Conservation (phyloP, 345 rosid species). For the Isatis tinctoria region DNA sequence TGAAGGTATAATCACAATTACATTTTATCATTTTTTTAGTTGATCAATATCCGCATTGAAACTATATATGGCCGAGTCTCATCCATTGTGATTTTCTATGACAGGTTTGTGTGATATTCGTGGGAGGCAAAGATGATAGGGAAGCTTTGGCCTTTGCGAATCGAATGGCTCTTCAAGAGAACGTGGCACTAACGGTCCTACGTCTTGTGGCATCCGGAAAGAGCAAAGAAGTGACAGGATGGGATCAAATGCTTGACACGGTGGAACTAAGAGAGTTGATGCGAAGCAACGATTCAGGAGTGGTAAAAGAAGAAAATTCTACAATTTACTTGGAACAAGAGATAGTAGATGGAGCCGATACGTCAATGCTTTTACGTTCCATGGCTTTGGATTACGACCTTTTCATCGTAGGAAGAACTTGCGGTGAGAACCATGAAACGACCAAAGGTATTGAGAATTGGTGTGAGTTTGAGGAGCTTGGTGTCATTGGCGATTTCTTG, state of each 20-base stretch:
- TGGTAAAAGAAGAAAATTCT: background rate
- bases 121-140: conserved; percentile 57
- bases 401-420: conserved; percentile 46
- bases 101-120: conserved; percentile 33
- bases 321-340: conserved; percentile 29
- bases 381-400: conserved; percentile 41
- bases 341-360: conserved; percentile 40
- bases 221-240: conserved; percentile 1
- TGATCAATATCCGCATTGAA: background rate
- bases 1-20: conserved; percentile 10
- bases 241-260: conserved; percentile 38
- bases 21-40: background rate
- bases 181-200: conserved; percentile 29
- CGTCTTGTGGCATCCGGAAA: conserved; percentile 12
- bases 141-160: conserved; percentile 48
- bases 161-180: conserved; percentile 35
- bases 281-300: conserved; percentile 2
- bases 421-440: conserved; percentile 30
- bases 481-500: conserved; percentile 52
- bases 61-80: background rate
- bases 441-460: conserved; percentile 41
- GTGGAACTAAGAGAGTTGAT: conserved; percentile 29
- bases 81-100: background rate
- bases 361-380: conserved; percentile 33
- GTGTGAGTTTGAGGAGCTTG: conserved; percentile 65